Evolutionary conservation across 2,329 filamentous ascomycete genomes (phyloP), one percentile per base, ranked within the genome.

Genomic region (Calonectria honghensis): DNA sequence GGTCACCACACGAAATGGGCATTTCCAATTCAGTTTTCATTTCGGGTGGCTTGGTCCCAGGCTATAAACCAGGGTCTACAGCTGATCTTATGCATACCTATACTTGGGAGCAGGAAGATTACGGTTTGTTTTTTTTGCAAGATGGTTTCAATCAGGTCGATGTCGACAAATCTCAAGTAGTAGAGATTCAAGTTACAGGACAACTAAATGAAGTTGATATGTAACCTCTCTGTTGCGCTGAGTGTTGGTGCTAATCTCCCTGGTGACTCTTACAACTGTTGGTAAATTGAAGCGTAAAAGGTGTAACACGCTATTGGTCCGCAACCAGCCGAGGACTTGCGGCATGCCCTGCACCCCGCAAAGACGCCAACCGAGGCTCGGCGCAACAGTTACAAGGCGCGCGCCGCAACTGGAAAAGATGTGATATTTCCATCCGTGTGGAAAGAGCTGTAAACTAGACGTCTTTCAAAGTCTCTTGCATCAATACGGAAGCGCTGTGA

Each of bases 281-380:
- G 41, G 13, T 10, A 48, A 57, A 39, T 27, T 27, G 37, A 37
- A 69, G 14, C 14, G 50, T 45, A 24, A 31, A 73, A 54, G 45
- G 72, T 73, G 73, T 77, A 76, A 79, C 75, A 77, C 68, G 76
- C 75, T 39, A 78, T 78, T 79, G 73, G 79, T 54, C 61, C 39
- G 52, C 35, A 20, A 69, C 65, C 29, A 61, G 24, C 63, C 48
- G 32, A 68, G 65, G 45, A 35, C 66, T 51, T 68, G 35, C 45
- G 54, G 37, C 61, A 39, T 50, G 24, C 52, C 54, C 50, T 52
- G 64, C 72, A 73, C 76, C 74, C 77, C 77, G 68, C 77, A 76
- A 65, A 73, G 57, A 24, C 31, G 54, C 72, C 68, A 75, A 63
- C 77, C 76, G 77, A 78, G 75, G 76, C 65, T 74, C 73, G 68